These are phyloP conservation scores for Cadophora malorum DNA, from an alignment of 2,329 filamentous ascomycete species.

Conservation along the genomic window DNA sequence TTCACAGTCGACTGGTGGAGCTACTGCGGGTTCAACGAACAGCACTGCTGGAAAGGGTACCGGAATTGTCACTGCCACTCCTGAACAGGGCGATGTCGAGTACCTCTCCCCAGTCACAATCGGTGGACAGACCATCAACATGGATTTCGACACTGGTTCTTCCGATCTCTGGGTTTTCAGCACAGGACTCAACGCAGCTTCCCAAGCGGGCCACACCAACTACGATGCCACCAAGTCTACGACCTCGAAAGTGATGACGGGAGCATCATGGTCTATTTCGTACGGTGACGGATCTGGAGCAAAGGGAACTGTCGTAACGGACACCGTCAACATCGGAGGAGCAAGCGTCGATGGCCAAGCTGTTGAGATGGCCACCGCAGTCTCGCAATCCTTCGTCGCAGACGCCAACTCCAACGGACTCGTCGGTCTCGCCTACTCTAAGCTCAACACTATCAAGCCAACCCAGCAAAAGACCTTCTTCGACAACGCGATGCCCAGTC, in stretches of 20 bases:
- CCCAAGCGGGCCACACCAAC: slow-evolving; percentile 43
- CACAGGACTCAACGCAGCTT: slow-evolving; percentile 41
- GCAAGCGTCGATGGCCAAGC: slow-evolving; percentile 45
- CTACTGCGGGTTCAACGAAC: slow-evolving; percentile 38
- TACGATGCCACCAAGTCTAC: slow-evolving; percentile 44
- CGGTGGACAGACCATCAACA: slow-evolving; percentile 44
- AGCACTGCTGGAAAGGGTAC: slow-evolving; percentile 46
- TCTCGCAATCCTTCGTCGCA: slow-evolving; percentile 45
- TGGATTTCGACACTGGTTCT: slow-evolving; percentile 47
- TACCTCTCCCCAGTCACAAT: slow-evolving; percentile 42
- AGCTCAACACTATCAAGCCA: slow-evolving; percentile 46
- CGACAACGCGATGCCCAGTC: slow-evolving; percentile 43
- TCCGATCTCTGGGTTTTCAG: slow-evolving; percentile 49
- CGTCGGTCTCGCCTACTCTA: slow-evolving; percentile 61
- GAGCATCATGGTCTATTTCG: slow-evolving; percentile 45
- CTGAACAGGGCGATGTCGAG: slow-evolving; percentile 53
- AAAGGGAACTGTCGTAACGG: slow-evolving; percentile 46
- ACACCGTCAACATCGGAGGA: slow-evolving; percentile 47
- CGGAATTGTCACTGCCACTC: slow-evolving; percentile 68
- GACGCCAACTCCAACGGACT: slow-evolving; percentile 60
- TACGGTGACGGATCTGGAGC: slow-evolving; percentile 50
- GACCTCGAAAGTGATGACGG: slow-evolving; percentile 40
- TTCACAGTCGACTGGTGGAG: slow-evolving; percentile 28
- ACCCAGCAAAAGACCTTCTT: slow-evolving; percentile 47
- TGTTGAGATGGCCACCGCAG: slow-evolving; percentile 45